phyloP scores from a whole-genome alignment of 345 rosid genomes.

The Populus ilicifolia region DNA sequence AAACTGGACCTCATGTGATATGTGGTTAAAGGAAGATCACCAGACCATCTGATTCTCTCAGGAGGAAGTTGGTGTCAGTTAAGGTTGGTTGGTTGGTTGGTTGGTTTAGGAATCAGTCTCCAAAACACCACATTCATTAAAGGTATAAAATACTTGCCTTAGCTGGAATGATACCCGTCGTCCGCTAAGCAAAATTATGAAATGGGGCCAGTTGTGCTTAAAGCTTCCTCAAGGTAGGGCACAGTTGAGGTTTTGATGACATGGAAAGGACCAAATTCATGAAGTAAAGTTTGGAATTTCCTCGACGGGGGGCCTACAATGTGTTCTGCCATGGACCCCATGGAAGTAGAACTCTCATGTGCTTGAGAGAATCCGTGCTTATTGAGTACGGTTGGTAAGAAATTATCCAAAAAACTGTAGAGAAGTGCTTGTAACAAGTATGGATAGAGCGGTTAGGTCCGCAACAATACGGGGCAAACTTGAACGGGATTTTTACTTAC shows the following conservation, averaged over 20 bases:
- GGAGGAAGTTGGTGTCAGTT: slow-evolving; percentile 35
- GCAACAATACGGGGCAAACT: not conserved
- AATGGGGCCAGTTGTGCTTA: not conserved
- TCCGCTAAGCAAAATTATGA: not conserved
- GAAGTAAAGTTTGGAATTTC: not conserved
- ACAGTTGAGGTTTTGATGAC: not conserved
- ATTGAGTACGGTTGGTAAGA: slow-evolving; percentile 17
- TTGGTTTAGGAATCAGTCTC: slow-evolving; percentile 23
- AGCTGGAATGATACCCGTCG: slow-evolving; percentile 1
- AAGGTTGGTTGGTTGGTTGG: slow-evolving; percentile 33
- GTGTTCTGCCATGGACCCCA: slow-evolving; percentile 8
- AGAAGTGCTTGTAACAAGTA: not conserved
- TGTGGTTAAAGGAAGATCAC: slow-evolving; percentile 31
- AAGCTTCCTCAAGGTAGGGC: not conserved
- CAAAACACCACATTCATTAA: not conserved
- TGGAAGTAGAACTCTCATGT: slow-evolving; percentile 4
- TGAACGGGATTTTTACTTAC: not conserved
- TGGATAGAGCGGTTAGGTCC: not conserved
- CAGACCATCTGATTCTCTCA: slow-evolving; percentile 23
- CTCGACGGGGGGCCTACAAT: not conserved
- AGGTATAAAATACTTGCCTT: not conserved
- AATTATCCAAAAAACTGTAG: not conserved
- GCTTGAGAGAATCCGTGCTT: slow-evolving; percentile 21
- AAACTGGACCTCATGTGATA: slow-evolving; percentile 26
- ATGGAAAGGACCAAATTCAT: slow-evolving; percentile 1